These are phyloP conservation scores for Termitomyces sp. DNA, from an alignment of 768 basidiomycete genomes.

Conservation along the genomic window DNA sequence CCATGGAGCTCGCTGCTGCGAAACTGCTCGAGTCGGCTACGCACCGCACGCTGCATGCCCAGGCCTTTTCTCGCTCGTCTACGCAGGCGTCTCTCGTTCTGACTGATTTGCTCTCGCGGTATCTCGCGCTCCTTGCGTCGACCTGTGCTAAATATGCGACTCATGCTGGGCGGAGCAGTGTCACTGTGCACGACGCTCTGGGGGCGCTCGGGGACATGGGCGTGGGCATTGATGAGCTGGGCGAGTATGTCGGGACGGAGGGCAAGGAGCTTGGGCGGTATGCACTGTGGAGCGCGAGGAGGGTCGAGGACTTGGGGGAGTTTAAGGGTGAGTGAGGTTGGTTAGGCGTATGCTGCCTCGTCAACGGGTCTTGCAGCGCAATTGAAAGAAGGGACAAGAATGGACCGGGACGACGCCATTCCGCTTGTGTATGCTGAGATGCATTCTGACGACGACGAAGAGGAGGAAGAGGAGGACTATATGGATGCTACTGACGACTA, in stretches of 20 bases:
- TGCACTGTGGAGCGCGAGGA: slow-evolving; percentile 53
- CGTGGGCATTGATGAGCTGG: slow-evolving; percentile 62
- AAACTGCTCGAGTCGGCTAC: slow-evolving; percentile 65
- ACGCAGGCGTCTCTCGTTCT: slow-evolving; percentile 64
- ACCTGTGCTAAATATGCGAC: slow-evolving; percentile 71
- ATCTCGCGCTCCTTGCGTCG: slow-evolving; percentile 58
- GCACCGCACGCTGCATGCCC: slow-evolving; percentile 69
- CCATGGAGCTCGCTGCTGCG: slow-evolving; percentile 50
- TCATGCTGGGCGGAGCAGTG: slow-evolving; percentile 60
- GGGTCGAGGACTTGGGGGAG: slow-evolving; percentile 70
- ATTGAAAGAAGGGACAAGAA: slow-evolving; percentile 51
- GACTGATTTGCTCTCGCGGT: slow-evolving; percentile 72
- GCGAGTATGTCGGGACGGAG: slow-evolving; percentile 60
- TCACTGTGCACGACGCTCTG: slow-evolving; percentile 56
- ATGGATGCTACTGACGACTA: slow-evolving; percentile 12
- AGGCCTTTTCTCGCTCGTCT: slow-evolving; percentile 73
- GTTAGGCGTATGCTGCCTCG: slow-evolving; percentile 14
- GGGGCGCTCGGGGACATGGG: slow-evolving; percentile 74
- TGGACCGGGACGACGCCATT: slow-evolving; percentile 50
- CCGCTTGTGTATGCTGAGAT: slow-evolving; percentile 41
- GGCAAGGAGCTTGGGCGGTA: slow-evolving; percentile 67
- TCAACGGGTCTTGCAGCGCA: slow-evolving; percentile 42
- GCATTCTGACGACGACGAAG: slow-evolving; percentile 23
- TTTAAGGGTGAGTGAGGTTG: slow-evolving; percentile 53
- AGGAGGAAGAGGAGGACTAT: slow-evolving; percentile 19